Base-by-base conservation (phyloP, 2,329 filamentous ascomycete genomes). In the Xylaria sp. region DNA sequence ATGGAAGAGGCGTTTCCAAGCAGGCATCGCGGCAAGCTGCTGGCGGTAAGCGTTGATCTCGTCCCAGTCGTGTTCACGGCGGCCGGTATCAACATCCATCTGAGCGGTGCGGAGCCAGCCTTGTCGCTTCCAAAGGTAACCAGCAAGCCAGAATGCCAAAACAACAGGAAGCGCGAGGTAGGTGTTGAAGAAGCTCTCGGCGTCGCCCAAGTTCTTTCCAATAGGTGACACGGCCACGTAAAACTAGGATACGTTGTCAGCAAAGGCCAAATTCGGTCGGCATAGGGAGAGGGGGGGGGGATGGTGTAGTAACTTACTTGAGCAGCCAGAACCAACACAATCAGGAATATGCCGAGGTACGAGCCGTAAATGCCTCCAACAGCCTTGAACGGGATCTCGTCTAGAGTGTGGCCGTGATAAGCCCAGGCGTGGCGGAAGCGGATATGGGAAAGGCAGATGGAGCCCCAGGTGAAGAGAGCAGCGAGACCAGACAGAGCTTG, bases 391-490 rank as follows among this genome's bases (percentile, higher is more conserved):
- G 90, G 88, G 14, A 93, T 86, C 78, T 93, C 90, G 50, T 90
- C 86, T 1, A 90, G 77, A 2, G 84, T 86, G 77, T 89, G 88
- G n/a, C 89, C 87, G 48, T 89, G 84, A 32, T 83, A 78, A 30
- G 80, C 82, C 90, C 90, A 92, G 0, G 89, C 90, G 2, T 79
- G 75, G 42, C 90, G 88, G 84, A 92, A 91, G 21, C 90, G 88
- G 75, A 92, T 91, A 74, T 92, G 90, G 2, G 88, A 84, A 2
- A 90, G 79, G 74, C 89, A 91, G 73, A 92, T 91, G 47, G 87
- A 90, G 19, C 85, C 89, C 90, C 90, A 93, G 11, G 89, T 89
- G 77, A 91, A 91, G 51, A 92, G 83, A 12, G 88, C 86, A 11
- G 87, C 86, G 4, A 92, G 82, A 60, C 88, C 90, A 0, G 89